phyloP scores from a whole-genome alignment of 2,329 filamentous ascomycete species.

The Curvularia spicifera region DNA sequence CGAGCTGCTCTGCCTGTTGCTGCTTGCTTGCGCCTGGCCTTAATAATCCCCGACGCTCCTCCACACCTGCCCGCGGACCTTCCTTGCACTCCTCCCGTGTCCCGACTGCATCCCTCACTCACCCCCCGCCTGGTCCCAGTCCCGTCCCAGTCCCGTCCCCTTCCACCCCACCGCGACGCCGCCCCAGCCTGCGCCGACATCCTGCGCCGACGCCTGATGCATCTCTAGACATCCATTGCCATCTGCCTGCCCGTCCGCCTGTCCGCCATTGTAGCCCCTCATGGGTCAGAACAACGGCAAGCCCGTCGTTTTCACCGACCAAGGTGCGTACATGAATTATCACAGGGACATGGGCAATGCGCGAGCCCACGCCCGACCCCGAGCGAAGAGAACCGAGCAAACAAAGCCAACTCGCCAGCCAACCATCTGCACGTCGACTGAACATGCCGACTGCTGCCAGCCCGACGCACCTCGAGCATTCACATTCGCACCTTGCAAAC shows the following conservation, averaged over 20 bases:
- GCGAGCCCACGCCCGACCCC: too few relatives aligned
- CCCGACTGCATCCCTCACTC: constrained; percentile 9
- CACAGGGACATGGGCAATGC: neutral
- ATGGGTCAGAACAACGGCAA: constrained; percentile 98
- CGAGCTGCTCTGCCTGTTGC: constrained; percentile 1
- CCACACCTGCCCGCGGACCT: neutral
- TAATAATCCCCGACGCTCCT: constrained; percentile 14
- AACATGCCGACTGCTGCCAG: neutral
- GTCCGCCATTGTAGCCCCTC: constrained; percentile 37
- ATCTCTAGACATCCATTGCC: constrained; percentile 26
- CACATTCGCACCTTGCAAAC: neutral
- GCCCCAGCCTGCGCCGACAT: constrained; percentile 6
- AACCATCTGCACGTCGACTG: neutral
- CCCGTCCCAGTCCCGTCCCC: neutral
- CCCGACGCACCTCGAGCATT: neutral
- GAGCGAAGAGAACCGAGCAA: too few relatives aligned
- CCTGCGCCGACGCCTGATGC: constrained; percentile 29
- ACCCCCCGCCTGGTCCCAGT: constrained; percentile 15
- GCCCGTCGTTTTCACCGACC: constrained; percentile 87
- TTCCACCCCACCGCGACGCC: constrained; percentile 15
- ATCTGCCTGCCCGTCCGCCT: constrained; percentile 27
- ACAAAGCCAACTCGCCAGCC: neutral
- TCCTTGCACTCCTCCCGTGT: constrained; percentile 3
- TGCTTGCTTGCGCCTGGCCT: constrained; percentile 7
- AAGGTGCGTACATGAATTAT: constrained; percentile 66